Percentiles rank a stretch among this genome's conserved stretches.
These are phyloP conservation scores for Malassezia restricta DNA, from an alignment of 1,284 basidiomycete genomes.

Conservation along the genomic window DNA sequence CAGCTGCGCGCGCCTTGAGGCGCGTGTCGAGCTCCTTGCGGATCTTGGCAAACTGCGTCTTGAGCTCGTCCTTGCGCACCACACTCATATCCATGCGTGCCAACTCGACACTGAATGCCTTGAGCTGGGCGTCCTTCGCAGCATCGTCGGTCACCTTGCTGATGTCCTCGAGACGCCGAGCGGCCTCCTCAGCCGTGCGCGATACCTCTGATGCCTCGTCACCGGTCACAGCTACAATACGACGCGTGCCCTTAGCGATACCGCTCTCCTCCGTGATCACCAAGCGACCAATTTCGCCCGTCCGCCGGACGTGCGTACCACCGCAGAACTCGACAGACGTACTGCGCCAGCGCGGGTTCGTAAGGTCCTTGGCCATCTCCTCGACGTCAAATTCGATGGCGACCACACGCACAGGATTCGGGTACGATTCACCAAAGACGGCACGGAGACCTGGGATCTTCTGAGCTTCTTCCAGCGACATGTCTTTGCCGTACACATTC, in stretches of 20 bases:
- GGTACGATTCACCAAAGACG: slow-evolving; percentile 95
- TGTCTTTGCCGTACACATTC: slow-evolving; percentile 73
- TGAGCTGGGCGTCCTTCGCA: slow-evolving; percentile 67
- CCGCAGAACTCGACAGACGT: slow-evolving; percentile 96
- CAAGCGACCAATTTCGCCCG: slow-evolving; percentile 90
- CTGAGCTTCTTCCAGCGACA: slow-evolving; percentile 66
- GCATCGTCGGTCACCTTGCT: slow-evolving; percentile 61
- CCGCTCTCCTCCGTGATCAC: slow-evolving; percentile 89
- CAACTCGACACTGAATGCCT: slow-evolving; percentile 75
- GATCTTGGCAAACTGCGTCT: slow-evolving; percentile 60
- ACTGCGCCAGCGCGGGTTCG: slow-evolving; percentile 74
- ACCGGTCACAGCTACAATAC: slow-evolving; percentile 86
- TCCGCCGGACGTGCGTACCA: slow-evolving; percentile 89
- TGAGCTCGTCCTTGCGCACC: slow-evolving; percentile 66
- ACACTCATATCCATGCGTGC: slow-evolving; percentile 77
- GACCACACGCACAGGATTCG: slow-evolving; percentile 92
- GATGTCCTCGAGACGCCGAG: slow-evolving; percentile 57
- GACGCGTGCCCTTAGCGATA: slow-evolving; percentile 93
- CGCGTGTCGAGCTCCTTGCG: slow-evolving; percentile 76
- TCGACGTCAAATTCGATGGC: slow-evolving; percentile 74
- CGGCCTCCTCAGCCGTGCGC: slow-evolving; percentile 59
- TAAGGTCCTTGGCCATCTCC: slow-evolving; percentile 70
- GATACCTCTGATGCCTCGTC: slow-evolving; percentile 76
- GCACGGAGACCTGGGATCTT: slow-evolving; percentile 86
- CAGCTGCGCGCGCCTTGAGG: slow-evolving; percentile 66